These are phyloP conservation scores for Phlebopus sp. DNA, from an alignment of 1,284 basidiomycete genomes.

Conservation along the genomic window DNA sequence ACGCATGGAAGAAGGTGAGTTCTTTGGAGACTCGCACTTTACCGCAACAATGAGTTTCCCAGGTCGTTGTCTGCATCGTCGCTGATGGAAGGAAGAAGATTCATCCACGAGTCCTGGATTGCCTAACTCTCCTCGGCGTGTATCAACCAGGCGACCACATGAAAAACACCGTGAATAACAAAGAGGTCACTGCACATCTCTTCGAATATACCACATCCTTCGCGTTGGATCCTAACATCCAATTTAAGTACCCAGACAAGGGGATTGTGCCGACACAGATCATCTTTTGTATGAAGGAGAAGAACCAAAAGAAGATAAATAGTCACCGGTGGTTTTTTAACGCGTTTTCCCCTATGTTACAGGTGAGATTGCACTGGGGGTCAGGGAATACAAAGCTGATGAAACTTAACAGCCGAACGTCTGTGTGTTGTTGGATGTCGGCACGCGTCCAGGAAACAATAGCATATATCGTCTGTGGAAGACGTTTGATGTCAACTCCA, in stretches of 20 bases:
- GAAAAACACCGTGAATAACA: slow-evolving; percentile 87
- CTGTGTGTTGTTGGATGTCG: slow-evolving; percentile 89
- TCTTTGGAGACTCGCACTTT: not conserved
- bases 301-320: slow-evolving; percentile 96
- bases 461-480: slow-evolving; percentile 95
- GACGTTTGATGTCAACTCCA: slow-evolving; percentile 89
- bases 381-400: slow-evolving; percentile 1
- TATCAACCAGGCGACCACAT: slow-evolving; percentile 81
- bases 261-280: slow-evolving; percentile 93
- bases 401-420: slow-evolving; percentile 68
- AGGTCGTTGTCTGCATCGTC: slow-evolving; percentile 95
- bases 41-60: not conserved
- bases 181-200: slow-evolving; percentile 88
- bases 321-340: slow-evolving; percentile 97
- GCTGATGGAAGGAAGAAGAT: slow-evolving; percentile 92
- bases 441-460: slow-evolving; percentile 82
- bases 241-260: slow-evolving; percentile 94
- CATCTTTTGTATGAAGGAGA: slow-evolving; percentile 91
- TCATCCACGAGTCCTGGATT: slow-evolving; percentile 92
- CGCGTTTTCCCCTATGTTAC: slow-evolving; percentile 72
- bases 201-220: slow-evolving; percentile 97
- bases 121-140: slow-evolving; percentile 77
- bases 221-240: slow-evolving; percentile 82
- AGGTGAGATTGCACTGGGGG: slow-evolving; percentile 42
- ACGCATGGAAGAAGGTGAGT: slow-evolving; percentile 93